phyloP scores from a whole-genome alignment of 371 early-diverging fungal species.

The Encephalitozoon hellem region DNA sequence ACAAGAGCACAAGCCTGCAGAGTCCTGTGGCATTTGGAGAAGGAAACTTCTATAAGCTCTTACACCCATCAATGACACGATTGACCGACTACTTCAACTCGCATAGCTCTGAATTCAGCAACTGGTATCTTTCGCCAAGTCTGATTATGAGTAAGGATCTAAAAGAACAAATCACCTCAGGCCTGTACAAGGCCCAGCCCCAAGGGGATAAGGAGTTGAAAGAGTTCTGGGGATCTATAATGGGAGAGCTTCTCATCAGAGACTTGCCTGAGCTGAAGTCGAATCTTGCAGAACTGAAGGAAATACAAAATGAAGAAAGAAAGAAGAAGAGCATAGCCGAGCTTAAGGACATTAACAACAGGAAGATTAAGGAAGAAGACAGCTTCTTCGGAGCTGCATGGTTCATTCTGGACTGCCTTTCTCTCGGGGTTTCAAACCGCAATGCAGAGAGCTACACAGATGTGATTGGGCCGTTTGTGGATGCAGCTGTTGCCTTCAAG shows the following conservation, averaged over 20 bases:
- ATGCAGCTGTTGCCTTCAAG: neutral
- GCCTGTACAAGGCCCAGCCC: neutral
- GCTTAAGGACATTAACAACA: neutral
- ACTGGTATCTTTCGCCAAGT: neutral
- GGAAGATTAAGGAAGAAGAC: neutral
- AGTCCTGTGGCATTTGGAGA: neutral
- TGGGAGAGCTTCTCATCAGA: neutral
- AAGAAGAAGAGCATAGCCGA: neutral
- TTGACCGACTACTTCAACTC: neutral
- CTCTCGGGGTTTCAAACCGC: neutral
- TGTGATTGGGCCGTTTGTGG: neutral
- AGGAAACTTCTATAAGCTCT: neutral
- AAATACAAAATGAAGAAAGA: neutral
- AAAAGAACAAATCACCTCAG: neutral
- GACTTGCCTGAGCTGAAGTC: neutral
- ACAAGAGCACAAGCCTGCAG: neutral
- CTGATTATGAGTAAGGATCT: neutral
- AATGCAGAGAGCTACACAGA: neutral
- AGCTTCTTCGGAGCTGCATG: neutral
- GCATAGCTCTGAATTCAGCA: neutral
- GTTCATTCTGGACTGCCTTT: neutral
- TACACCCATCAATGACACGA: neutral
- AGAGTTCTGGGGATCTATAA: neutral
- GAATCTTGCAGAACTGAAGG: neutral
- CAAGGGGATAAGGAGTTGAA: neutral